Evolutionary conservation across 257 asterid genomes (phyloP), one percentile per base, ranked within the genome.

Genomic region (Solanum pennellii): DNA sequence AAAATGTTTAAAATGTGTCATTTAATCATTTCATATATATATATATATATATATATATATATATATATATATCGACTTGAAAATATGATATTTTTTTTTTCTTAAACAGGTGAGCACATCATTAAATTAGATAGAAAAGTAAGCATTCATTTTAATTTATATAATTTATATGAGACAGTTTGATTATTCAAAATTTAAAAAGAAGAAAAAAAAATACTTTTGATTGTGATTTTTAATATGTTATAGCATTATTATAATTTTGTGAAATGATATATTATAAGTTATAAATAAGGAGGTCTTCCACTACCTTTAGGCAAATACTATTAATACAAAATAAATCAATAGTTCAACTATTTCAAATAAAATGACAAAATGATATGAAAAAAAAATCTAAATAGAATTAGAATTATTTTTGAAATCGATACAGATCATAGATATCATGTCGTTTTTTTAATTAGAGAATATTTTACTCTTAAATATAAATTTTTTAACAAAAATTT

Each of bases 401-500:
- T 4, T 65, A 65, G 3, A 65, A 65, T 65, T 65, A 12, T 25
- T 65, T 65, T 25, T 65, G n/a, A 4, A 60, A 60, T 60, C 0
- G 11, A 10, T 60, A 60, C 6, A 23, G 0, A 13, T 13, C 20
- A 73, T 73, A 49, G 15, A 23, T 10, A 3, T 73, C 60, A 5
- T 16, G 10, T 6, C 10, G 0, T 52, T 6, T 20, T 33, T 35
- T 73, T 20, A 20, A 21, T 73, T 37, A 72, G 0, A 20, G 1
- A 15, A 4, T 2, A 0, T 3, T 73, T 21, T 73, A 73, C 0
- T 37, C 0, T 10, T 0, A 0, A 2, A 35, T 18, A 35, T 72
- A 7, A 20, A 1, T 0, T 72, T 35, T 35, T 73, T 0, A 9
- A 5, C 0, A 1, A 2, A 9, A 31, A 7, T 25, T 52, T 52